Evolutionary conservation across 768 basidiomycete genomes (phyloP).

Genomic region (Hygrophoropsis aurantiaca): DNA sequence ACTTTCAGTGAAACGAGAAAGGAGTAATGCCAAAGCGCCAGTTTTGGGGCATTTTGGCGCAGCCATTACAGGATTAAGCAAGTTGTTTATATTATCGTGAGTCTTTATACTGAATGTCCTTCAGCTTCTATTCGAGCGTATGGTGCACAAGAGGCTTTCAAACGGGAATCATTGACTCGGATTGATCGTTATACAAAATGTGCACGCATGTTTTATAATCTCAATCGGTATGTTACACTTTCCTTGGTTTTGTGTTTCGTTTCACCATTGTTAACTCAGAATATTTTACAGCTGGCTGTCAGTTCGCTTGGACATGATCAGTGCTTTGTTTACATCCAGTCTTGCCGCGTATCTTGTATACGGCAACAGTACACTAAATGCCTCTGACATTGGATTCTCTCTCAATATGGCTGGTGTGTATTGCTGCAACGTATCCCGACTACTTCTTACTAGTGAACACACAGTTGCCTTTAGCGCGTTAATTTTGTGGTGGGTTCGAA

Average conservation of each 20-base stretch:
- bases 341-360: conserved; percentile 57
- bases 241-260: background rate
- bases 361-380: conserved; percentile 36
- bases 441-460: no score
- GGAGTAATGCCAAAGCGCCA: conserved; percentile 50
- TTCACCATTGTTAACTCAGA: background rate
- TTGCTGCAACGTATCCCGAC: no score
- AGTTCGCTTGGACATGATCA: conserved; percentile 54
- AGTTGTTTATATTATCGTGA: conserved; percentile 6
- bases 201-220: conserved; percentile 44
- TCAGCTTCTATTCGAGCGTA: conserved; percentile 52
- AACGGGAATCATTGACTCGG: conserved; percentile 39
- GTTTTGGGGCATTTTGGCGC: conserved; percentile 52
- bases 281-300: conserved; percentile 40
- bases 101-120: no score
- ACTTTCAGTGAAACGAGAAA: conserved; percentile 55
- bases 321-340: conserved; percentile 46
- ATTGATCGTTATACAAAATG: conserved; percentile 48
- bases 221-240: conserved; percentile 48
- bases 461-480: conserved; percentile 53
- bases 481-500: conserved; percentile 51
- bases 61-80: conserved; percentile 49
- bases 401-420: conserved; percentile 40
- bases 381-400: conserved; percentile 40
- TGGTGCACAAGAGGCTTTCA: conserved; percentile 46